Percentiles rank a stretch among this genome's conserved stretches.
These are phyloP conservation scores for Daldinia sp. DNA, from an alignment of 2,329 filamentous ascomycete genomes.

Conservation along the genomic window DNA sequence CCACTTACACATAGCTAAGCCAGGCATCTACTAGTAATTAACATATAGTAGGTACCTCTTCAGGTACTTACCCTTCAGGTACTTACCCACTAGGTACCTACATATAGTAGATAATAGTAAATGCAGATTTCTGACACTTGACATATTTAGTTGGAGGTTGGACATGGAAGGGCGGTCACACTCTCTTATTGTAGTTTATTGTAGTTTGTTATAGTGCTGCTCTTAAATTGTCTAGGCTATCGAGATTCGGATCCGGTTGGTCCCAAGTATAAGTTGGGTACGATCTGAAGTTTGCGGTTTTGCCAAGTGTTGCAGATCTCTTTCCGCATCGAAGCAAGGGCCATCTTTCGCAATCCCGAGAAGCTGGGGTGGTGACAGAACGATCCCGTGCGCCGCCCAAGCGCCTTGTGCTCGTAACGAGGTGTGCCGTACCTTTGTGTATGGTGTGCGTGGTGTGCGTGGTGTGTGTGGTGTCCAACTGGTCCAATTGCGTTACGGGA, in stretches of 20 bases:
- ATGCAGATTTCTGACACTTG: conserved; percentile 15
- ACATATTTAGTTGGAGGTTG: background rate
- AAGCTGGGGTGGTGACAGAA: conserved; percentile 33
- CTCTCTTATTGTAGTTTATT: conserved; percentile 3
- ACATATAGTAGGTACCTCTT: too few species aligned
- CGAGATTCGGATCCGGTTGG: conserved; percentile 30
- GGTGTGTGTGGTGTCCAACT: conserved; percentile 28
- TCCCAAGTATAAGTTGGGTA: conserved; percentile 32
- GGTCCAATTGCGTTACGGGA: conserved; percentile 29
- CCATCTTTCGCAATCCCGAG: conserved; percentile 36
- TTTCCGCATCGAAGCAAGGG: conserved; percentile 33
- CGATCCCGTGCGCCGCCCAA: conserved; percentile 35
- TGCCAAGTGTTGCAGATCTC: conserved; percentile 32
- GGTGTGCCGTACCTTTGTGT: too few species aligned
- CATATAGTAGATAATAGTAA: background rate
- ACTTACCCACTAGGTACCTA: too few species aligned
- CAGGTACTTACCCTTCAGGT: too few species aligned
- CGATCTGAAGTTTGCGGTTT: conserved; percentile 36
- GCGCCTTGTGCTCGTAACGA: conserved; percentile 31
- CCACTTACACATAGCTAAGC: background rate
- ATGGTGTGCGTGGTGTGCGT: conserved; percentile 3
- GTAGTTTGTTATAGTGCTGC: conserved; percentile 2
- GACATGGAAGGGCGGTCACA: background rate
- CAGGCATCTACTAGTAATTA: too few species aligned
- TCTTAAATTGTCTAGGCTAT: conserved; percentile 20